A percentile compares a stretch with the other conserved stretches of the same genome.
Conservation (phyloP, 2,329 filamentous ascomycete genomes). For the Bipolaris bicolor region DNA sequence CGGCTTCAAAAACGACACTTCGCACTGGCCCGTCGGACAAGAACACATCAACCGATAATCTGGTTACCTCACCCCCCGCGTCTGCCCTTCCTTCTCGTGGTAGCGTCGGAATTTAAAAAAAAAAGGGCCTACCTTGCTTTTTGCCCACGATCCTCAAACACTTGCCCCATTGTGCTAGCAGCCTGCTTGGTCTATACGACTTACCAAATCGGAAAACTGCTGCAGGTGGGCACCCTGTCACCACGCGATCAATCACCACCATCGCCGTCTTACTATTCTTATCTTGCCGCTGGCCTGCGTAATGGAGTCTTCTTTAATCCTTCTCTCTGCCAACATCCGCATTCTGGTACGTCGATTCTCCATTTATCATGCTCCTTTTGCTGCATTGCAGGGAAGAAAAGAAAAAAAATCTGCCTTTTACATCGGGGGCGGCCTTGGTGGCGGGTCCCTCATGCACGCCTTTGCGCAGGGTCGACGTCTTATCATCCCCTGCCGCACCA, state of each 20-base stretch:
- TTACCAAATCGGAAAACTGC: conserved; percentile 27
- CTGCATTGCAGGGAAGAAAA: conserved; percentile 25
- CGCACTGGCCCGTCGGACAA: conserved; percentile 55
- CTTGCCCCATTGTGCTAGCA: conserved; percentile 29
- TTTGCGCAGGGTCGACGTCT: conserved; percentile 34
- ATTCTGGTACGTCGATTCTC: conserved; percentile 53
- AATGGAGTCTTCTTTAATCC: conserved; percentile 54
- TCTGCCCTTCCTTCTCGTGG: conserved; percentile 35
- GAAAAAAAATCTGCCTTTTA: conserved; percentile 26
- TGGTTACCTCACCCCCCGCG: conserved; percentile 31
- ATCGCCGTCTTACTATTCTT: conserved; percentile 36
- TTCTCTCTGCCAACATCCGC: conserved; percentile 57
- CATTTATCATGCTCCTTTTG: conserved; percentile 28
- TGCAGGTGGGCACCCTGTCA: conserved; percentile 37
- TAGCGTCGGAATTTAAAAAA: conserved; percentile 14
- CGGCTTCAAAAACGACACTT: conserved; percentile 50
- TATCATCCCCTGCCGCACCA: conserved; percentile 41
- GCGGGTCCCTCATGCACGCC: conserved; percentile 36
- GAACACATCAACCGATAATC: conserved; percentile 52
- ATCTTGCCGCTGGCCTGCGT: conserved; percentile 36
- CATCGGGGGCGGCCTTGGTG: conserved; percentile 33
- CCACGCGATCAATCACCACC: conserved; percentile 39
- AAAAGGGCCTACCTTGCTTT: conserved; percentile 34
- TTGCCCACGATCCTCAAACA: conserved; percentile 26
- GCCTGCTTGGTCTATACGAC: conserved; percentile 35